A percentile compares a stretch with the other conserved stretches of the same genome.
These are phyloP conservation scores for Hyphopichia burtonii DNA, from an alignment of 1,139 yeast genomes.

Conservation along the genomic window DNA sequence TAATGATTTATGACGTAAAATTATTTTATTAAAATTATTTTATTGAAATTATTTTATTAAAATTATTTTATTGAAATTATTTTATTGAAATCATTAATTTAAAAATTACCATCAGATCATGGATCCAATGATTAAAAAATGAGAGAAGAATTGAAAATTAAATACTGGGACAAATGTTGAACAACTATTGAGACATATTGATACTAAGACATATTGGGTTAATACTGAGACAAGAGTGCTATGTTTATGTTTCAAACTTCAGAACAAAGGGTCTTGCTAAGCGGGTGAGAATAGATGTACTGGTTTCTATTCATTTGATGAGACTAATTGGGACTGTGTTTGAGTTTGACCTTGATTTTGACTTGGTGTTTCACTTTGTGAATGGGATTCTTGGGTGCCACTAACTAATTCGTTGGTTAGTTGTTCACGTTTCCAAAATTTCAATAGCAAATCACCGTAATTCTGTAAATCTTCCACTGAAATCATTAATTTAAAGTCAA, in stretches of 20 bases:
- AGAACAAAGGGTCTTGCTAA: neutral
- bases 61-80: no score
- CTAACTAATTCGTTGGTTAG: constrained; percentile 36
- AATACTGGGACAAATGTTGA: no score
- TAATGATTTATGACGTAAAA: no score
- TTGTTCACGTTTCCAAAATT: constrained; percentile 79
- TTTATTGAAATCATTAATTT: no score
- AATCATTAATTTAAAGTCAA: constrained; percentile 86
- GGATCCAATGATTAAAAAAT: no score
- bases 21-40: no score
- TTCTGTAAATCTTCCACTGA: constrained; percentile 87
- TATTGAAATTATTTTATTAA: no score
- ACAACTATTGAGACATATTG: no score
- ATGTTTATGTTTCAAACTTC: neutral
- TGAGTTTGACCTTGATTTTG: neutral
- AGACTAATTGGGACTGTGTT: neutral
- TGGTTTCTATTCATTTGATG: neutral
- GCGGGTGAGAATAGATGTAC: neutral
- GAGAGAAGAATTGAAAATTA: no score
- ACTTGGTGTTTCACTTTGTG: neutral
- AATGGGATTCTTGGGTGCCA: neutral
- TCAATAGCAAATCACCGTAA: constrained; percentile 81
- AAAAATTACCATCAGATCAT: no score
- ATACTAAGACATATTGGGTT: no score
- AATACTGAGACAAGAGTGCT: no score